These are phyloP conservation scores for Aspergillus proliferans DNA, from an alignment of 2,329 filamentous ascomycete species.

Conservation along the genomic window DNA sequence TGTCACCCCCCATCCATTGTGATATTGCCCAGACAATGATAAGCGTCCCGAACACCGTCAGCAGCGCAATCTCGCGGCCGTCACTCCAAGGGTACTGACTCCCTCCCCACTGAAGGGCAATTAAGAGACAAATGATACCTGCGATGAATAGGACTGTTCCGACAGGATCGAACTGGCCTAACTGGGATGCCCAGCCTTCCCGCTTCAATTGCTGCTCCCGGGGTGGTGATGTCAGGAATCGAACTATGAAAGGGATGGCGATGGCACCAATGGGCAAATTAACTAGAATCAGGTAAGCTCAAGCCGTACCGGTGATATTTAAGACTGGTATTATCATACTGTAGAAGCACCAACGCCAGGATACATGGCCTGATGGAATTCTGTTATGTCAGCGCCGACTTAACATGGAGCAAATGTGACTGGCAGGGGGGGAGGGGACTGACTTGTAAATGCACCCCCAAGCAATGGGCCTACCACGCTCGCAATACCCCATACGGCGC, in stretches of 20 bases:
- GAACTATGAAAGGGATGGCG: too few species aligned
- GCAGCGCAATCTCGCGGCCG: conserved; percentile 46
- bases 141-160: conserved; percentile 47
- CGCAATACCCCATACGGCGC: conserved; percentile 27
- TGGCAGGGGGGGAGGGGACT: too few species aligned
- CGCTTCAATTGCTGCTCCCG: too few species aligned
- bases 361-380: too few species aligned
- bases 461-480: conserved; percentile 25
- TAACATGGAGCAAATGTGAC: too few species aligned
- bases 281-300: conserved; percentile 13
- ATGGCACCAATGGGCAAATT: conserved; percentile 41
- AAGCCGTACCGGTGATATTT: too few species aligned
- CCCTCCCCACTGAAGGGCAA: conserved; percentile 55
- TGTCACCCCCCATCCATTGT: too few species aligned
- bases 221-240: too few species aligned
- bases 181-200: too few species aligned
- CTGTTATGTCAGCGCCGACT: too few species aligned
- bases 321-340: conserved; percentile 10
- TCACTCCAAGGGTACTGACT: conserved; percentile 46
- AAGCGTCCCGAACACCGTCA: conserved; percentile 44
- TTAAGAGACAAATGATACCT: conserved; percentile 47
- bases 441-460: conserved; percentile 29
- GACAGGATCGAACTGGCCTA: conserved; percentile 41
- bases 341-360: conserved; percentile 46
- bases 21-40: conserved; percentile 10